Base-by-base conservation (phyloP, 176 grass and related monocot genomes). In the Lolium multiflorum region DNA sequence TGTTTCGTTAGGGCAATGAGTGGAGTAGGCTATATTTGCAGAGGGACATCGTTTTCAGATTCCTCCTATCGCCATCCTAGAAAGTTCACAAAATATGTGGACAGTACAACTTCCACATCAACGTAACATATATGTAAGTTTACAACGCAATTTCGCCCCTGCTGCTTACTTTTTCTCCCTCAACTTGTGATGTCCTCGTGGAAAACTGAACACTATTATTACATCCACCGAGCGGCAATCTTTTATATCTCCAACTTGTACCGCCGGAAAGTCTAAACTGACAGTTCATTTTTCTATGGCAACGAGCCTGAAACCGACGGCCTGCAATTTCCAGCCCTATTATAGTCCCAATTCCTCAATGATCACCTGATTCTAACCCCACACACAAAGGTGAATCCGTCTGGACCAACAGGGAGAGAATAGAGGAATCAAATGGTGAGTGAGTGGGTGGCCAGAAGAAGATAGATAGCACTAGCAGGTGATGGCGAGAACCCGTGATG, bases 191-290 rank as follows among this genome's bases (percentile, higher is more conserved):
- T 28, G 28, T 31, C 84, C 48, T 81, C 55, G 70, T 52, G 85
- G 76, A 51, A 81, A 91, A 54, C 63, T 77, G 67, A 55, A 85
- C 9, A 46, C 57, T 83, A 81, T 80, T 67, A 87, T 74, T 57
- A 66, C 81, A 80, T 68, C 76, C 81, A 87, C 61, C 37, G 17
- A 87, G 48, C 83, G 39, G 20, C 17, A 43, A 76, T 61, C 22
- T 80, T 80, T 80, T 88, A 56, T n/a, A 77, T 71, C 31, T 88
- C 54, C 86, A 91, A 77, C 77, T 77, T 85, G 51, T 37, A 88
- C 76, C 5, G 2, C 37, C 37, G 64, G 20, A 79, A 84, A 87
- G 75, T 74, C 80, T 80, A 84, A 80, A n/a, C 25, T 68, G 66
- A 74, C 63, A 67, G 80, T 81, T 51, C 44, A 9, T 51, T 67